These are phyloP conservation scores for Microbotryum intermedium DNA, from an alignment of 1,284 basidiomycete species.

Conservation along the genomic window DNA sequence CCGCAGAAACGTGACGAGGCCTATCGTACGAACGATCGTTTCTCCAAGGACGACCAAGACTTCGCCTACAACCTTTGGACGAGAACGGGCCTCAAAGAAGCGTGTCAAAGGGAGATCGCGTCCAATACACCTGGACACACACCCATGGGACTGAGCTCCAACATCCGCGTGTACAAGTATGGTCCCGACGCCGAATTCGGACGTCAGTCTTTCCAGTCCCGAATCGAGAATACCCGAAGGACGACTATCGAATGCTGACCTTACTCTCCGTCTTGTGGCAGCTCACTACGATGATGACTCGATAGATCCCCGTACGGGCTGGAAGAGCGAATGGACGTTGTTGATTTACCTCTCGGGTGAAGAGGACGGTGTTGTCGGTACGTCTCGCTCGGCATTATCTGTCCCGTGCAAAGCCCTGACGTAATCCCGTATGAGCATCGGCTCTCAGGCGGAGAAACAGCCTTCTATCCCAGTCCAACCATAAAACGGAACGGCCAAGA, in stretches of 20 bases:
- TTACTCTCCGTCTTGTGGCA: slow-evolving; percentile 55
- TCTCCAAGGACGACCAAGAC: slow-evolving; percentile 51
- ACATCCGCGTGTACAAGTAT: slow-evolving; percentile 41
- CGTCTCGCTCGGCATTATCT: neutral
- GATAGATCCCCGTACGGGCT: slow-evolving; percentile 38
- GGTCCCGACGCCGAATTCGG: slow-evolving; percentile 34
- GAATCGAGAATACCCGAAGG: neutral
- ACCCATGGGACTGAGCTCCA: slow-evolving; percentile 36
- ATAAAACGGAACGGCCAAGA: slow-evolving; percentile 32
- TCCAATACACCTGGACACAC: slow-evolving; percentile 1
- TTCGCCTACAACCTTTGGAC: slow-evolving; percentile 53
- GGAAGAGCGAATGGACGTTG: slow-evolving; percentile 63
- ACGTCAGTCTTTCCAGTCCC: slow-evolving; percentile 24
- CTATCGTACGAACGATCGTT: slow-evolving; percentile 61
- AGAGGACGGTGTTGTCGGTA: slow-evolving; percentile 55
- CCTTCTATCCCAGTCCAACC: slow-evolving; percentile 51
- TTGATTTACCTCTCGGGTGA: slow-evolving; percentile 63
- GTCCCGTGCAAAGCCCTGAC: too few relatives aligned
- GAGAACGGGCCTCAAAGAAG: slow-evolving; percentile 20
- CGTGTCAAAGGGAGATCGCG: neutral
- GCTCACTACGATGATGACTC: slow-evolving; percentile 68
- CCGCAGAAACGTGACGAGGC: slow-evolving; percentile 68
- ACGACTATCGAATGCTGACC: slow-evolving; percentile 22
- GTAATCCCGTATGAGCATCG: neutral
- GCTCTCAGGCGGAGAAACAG: slow-evolving; percentile 58